Conservation (phyloP, 1,284 basidiomycete species). For the Cutaneotrichosporon cavernicola region DNA sequence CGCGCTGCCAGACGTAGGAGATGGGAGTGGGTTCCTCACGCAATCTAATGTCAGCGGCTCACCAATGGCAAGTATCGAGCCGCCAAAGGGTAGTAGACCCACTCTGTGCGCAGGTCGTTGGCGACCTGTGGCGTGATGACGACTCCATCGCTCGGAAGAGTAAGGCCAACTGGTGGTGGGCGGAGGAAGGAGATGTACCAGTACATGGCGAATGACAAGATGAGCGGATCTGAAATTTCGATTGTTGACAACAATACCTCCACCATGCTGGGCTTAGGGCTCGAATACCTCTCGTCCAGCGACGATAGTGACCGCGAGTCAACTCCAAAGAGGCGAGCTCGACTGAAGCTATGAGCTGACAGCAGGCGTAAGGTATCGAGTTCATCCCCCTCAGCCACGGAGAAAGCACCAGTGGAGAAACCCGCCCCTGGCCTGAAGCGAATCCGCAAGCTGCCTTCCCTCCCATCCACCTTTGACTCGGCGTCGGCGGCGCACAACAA, state of each 20-base stretch:
- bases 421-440: not conserved
- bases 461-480: constrained; percentile 8
- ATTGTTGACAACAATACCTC: constrained; percentile 6
- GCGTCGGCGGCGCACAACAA: constrained; percentile 30
- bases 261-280: constrained; percentile 7
- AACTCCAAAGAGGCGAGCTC: constrained; percentile 6
- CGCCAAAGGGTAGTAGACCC: constrained; percentile 14
- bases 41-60: constrained; percentile 28
- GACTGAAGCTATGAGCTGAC: not conserved
- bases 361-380: constrained; percentile 1
- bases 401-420: too few relatives aligned
- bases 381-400: too few relatives aligned
- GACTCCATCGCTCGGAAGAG: constrained; percentile 29
- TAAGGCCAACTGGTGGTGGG: constrained; percentile 44
- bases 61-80: not conserved
- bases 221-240: constrained; percentile 10
- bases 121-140: constrained; percentile 53
- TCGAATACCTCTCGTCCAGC: constrained; percentile 6
- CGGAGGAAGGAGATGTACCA: constrained; percentile 54
- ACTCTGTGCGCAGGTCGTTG: constrained; percentile 54
- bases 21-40: constrained; percentile 38
- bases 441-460: constrained; percentile 14
- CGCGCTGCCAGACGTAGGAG: constrained; percentile 43
- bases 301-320: constrained; percentile 2
- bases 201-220: constrained; percentile 41